Conservation (phyloP, 306 rosid species). For the Oxytropis ochrocephala region DNA sequence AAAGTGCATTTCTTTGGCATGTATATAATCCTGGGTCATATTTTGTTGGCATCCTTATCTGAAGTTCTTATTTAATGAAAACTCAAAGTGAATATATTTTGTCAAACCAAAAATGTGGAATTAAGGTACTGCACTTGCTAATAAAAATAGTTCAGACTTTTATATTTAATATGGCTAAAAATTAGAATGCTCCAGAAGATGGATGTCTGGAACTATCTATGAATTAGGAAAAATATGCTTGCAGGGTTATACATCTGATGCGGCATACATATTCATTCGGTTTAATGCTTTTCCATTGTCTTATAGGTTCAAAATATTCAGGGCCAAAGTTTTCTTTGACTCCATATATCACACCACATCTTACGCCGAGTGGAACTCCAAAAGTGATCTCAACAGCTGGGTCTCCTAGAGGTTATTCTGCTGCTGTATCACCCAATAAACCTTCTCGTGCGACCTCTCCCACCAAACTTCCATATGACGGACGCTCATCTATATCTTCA, state of each 20-base stretch:
- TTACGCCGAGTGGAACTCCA: conserved; percentile 92
- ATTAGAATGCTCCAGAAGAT: not conserved
- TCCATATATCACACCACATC: conserved; percentile 83
- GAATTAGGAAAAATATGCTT: not conserved
- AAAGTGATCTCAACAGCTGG: conserved; percentile 63
- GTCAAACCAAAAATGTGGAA: not conserved
- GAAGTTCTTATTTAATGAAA: not conserved
- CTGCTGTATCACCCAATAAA: conserved; percentile 56
- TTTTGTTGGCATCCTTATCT: conserved; percentile 9
- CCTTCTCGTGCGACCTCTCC: conserved; percentile 81
- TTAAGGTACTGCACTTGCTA: too few relatives aligned
- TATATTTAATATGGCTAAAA: not conserved
- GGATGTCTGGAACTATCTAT: not conserved
- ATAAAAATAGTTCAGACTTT: too few relatives aligned
- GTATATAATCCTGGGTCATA: not conserved
- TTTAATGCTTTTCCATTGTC: conserved; percentile 13
- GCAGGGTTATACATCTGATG: not conserved
- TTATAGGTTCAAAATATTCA: conserved; percentile 49
- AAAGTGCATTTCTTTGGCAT: too few relatives aligned
- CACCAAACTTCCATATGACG: conserved; percentile 53
- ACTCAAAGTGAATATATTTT: not conserved
- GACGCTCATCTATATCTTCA: conserved; percentile 52
- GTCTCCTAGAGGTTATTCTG: conserved; percentile 79
- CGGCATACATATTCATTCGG: not conserved
- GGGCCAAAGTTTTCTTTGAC: conserved; percentile 63